Percentiles rank a stretch among this genome's conserved stretches.
Conservation (phyloP, 192 early-diverging fungal species). For the Backusella circina region DNA sequence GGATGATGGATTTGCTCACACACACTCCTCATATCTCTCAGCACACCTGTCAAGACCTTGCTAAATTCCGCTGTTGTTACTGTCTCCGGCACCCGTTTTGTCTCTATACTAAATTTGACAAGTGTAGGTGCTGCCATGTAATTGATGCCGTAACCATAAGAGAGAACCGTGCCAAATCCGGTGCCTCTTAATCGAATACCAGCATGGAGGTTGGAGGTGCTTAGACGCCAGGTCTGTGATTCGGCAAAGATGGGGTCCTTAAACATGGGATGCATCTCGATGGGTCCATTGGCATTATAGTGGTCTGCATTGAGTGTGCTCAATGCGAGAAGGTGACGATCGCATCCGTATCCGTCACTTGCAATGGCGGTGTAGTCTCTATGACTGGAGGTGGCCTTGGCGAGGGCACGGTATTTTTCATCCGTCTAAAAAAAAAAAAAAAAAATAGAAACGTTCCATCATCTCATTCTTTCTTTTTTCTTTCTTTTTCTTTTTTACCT, state of each 20-base stretch:
- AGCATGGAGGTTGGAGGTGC: slow-evolving; percentile 75
- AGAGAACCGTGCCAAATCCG: slow-evolving; percentile 83
- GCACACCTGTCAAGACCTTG: neutral
- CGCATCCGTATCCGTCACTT: slow-evolving; percentile 76
- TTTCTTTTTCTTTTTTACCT: slow-evolving; percentile 16
- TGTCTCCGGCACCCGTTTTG: slow-evolving; percentile 47
- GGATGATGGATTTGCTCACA: slow-evolving; percentile 27
- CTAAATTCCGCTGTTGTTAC: slow-evolving; percentile 13
- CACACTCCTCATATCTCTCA: slow-evolving; percentile 30
- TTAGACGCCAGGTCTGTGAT: slow-evolving; percentile 67
- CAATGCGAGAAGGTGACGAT: slow-evolving; percentile 83
- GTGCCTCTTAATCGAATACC: slow-evolving; percentile 65
- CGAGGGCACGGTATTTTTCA: slow-evolving; percentile 57
- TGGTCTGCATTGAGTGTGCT: slow-evolving; percentile 47
- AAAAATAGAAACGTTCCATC: too few species aligned
- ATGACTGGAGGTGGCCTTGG: slow-evolving; percentile 66
- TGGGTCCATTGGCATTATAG: slow-evolving; percentile 6
- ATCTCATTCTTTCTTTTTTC: too few species aligned
- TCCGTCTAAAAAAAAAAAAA: slow-evolving; percentile 25
- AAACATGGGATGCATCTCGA: slow-evolving; percentile 51
- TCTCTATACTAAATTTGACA: slow-evolving; percentile 81
- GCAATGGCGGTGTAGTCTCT: slow-evolving; percentile 59
- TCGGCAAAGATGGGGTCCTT: slow-evolving; percentile 68
- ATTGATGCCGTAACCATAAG: slow-evolving; percentile 86
- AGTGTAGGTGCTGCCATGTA: slow-evolving; percentile 65